phyloP scores from a whole-genome alignment of 208 protist species.

The Trypanosoma scelopori region DNA sequence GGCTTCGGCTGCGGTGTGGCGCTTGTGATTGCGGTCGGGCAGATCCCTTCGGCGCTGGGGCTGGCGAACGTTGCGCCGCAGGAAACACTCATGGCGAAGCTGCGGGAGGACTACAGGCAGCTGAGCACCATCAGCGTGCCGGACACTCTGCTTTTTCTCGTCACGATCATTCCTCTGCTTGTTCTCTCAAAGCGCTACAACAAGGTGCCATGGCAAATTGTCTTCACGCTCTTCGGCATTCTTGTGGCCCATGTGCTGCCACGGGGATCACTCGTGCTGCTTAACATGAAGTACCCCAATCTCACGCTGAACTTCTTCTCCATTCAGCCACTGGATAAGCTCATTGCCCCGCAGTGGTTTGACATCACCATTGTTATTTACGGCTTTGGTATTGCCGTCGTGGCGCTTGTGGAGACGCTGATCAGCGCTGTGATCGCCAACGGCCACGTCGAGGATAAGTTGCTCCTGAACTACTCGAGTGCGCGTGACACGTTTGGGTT shows the following conservation, averaged over 20 bases:
- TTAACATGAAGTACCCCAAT: conserved; percentile 30
- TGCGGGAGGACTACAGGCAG: conserved; percentile 21
- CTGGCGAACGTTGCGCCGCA: conserved; percentile 16
- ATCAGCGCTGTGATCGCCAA: conserved; percentile 36
- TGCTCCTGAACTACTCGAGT: conserved; percentile 32
- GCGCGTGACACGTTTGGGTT: conserved; percentile 34
- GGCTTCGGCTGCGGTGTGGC: conserved; percentile 34
- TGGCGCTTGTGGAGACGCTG: conserved; percentile 32
- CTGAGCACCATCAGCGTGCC: conserved; percentile 21
- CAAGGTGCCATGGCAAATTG: conserved; percentile 33
- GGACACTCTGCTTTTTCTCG: conserved; percentile 32
- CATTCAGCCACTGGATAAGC: conserved; percentile 4
- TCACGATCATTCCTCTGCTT: conserved; percentile 26
- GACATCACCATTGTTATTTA: conserved; percentile 26
- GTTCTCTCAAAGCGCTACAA: conserved; percentile 24
- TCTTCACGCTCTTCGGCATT: conserved; percentile 32
- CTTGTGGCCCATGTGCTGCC: conserved; percentile 23
- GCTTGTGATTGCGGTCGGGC: conserved; percentile 33
- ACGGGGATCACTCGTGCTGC: conserved; percentile 18
- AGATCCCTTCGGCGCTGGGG: conserved; percentile 33
- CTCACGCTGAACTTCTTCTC: conserved; percentile 29
- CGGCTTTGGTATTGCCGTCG: conserved; percentile 32
- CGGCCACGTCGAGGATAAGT: conserved; percentile 31
- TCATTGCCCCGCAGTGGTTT: conserved; percentile 17
- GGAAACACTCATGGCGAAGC: conserved; percentile 29